Conservation (phyloP, 805 yeast genomes). For the Metschnikowia matae region DNA sequence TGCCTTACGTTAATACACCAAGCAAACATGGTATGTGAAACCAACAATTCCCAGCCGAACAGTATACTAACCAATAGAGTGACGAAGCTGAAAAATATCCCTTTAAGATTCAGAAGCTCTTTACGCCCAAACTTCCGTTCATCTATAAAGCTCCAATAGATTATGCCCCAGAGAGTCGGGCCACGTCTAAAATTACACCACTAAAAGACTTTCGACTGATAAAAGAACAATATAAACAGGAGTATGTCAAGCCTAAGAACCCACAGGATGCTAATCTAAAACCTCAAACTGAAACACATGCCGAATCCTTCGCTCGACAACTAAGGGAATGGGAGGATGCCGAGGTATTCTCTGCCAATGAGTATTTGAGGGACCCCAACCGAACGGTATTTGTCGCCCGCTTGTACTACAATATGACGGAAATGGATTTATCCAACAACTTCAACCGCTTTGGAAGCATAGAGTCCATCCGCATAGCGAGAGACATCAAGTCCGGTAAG, state of each 20-base stretch:
- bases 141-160: conserved; percentile 48
- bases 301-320: conserved; percentile 15
- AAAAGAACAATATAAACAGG: conserved; percentile 26
- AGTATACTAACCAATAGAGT: conserved; percentile 15
- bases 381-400: conserved; percentile 76
- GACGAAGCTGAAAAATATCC: conserved; percentile 32
- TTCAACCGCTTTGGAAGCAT: conserved; percentile 69
- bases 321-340: conserved; percentile 18
- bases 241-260: conserved; percentile 9
- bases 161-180: conserved; percentile 43
- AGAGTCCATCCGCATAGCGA: conserved; percentile 44
- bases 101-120: conserved; percentile 45
- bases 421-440: conserved; percentile 60
- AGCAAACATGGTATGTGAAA: conserved; percentile 1
- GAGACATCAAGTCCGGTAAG: conserved; percentile 37
- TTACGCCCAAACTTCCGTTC: conserved; percentile 57
- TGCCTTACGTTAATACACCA: neutral
- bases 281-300: conserved; percentile 7
- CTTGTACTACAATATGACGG: conserved; percentile 59
- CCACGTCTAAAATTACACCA: conserved; percentile 46
- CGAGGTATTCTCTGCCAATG: conserved; percentile 15
- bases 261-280: too few species aligned
- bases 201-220: conserved; percentile 31
- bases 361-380: conserved; percentile 54
- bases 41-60: neutral